Evolutionary conservation across 805 yeast species (phyloP).

Genomic region (Wickerhamiella spandovensis): DNA sequence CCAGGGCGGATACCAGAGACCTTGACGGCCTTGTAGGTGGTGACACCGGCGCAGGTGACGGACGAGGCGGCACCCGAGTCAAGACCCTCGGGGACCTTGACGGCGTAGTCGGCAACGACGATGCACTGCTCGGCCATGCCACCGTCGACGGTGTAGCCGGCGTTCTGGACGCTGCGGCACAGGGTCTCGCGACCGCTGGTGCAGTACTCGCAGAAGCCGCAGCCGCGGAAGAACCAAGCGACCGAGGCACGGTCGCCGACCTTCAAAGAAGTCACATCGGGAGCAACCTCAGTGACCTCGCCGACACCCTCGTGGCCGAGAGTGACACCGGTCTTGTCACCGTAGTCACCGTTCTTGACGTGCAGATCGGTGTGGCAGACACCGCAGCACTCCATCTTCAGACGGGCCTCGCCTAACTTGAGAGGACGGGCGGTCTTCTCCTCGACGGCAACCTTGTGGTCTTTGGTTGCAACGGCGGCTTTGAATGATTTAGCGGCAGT

Average conservation of each 20-base stretch:
- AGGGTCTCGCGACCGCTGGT: constrained; percentile 51
- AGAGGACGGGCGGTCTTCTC: not conserved
- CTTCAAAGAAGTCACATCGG: constrained; percentile 53
- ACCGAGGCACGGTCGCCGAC: constrained; percentile 74
- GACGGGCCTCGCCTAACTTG: constrained; percentile 59
- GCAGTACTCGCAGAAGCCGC: constrained; percentile 68
- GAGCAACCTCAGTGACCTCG: constrained; percentile 65
- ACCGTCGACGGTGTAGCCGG: constrained; percentile 85
- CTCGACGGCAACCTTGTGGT: not conserved
- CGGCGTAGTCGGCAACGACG: constrained; percentile 81
- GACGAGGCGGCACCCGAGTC: constrained; percentile 72
- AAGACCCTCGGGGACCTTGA: constrained; percentile 57
- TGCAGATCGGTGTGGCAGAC: constrained; percentile 91
- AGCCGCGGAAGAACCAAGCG: constrained; percentile 73
- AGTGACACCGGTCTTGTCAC: constrained; percentile 59
- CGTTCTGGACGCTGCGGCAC: constrained; percentile 55
- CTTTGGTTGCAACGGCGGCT: not conserved
- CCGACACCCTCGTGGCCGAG: constrained; percentile 93
- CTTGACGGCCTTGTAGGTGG: constrained; percentile 82
- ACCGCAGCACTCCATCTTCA: constrained; percentile 78
- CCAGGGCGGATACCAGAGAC: constrained; percentile 59
- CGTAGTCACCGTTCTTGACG: constrained; percentile 91
- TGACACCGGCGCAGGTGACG: constrained; percentile 81
- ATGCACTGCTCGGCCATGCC: constrained; percentile 85
- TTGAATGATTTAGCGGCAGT: not conserved